Base-by-base conservation (phyloP, 352 stramenopile genomes). In the Pythium monospermum region DNA sequence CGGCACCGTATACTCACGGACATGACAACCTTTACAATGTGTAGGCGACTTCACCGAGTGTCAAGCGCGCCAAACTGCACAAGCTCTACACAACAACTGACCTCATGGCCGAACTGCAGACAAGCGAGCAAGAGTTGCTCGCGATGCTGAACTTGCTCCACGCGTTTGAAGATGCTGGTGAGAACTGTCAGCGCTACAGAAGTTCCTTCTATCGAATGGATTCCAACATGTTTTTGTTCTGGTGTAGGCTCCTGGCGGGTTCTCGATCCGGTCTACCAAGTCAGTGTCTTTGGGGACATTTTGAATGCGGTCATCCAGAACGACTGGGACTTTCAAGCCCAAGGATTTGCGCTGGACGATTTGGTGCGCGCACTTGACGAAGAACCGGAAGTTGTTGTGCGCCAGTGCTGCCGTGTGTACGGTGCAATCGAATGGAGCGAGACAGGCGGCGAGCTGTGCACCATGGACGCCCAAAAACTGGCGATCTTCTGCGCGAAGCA, bases 361-460 rank as follows among this genome's bases (percentile, higher is more conserved):
- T n/a, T n/a, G n/a, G 66, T 94, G 13, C 28, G 74, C 18, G 25
- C 33, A 18, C 49, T 46, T 5, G 25, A 66, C 1, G 57, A 81
- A 10, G 68, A 83, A 19, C 73, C 76, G 16, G 48, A 74, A 0
- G 59, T 85, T 12, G 74, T 69, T 7, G 72, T 94, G 26, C 73
- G 66, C 4, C 83, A 94, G 49, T 91, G 80, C 57, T 85, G 75
- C 43, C 65, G 77, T 21, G 60, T 87, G 19, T 91, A 88, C 37
- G 81, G 83, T 22, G 53, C 49, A 0, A 37, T 83, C 6, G 38
- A 47, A 27, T 19, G 16, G 0, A 49, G 51, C 5, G 38, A 51
- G 2, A 28, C 58, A 6, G 44, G 36, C 7, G 43, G 64, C 4
- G 65, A 85, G 22, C 52, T 44, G 6, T 90, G 75, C 42, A 70